Evolutionary conservation across 495 filamentous ascomycete species (phyloP).

Genomic region (Chaetomium tenue): DNA sequence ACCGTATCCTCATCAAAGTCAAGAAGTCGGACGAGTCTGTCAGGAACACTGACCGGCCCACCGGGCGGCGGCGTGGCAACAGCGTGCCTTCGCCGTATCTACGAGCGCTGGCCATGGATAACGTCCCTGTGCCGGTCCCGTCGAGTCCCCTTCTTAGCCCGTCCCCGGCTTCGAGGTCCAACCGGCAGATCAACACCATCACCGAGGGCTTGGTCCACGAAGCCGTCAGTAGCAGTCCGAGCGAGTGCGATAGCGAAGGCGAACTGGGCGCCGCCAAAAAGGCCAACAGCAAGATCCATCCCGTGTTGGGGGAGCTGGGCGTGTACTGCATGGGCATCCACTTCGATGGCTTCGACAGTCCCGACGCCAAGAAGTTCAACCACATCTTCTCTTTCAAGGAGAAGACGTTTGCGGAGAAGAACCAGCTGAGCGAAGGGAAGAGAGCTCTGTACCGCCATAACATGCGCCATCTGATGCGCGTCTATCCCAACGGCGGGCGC

Average conservation of each 20-base stretch:
- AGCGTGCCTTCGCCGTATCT: constrained; percentile 76
- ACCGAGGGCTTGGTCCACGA: constrained; percentile 53
- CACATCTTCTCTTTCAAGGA: constrained; percentile 94
- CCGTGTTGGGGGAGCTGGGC: constrained; percentile 77
- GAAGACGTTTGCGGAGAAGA: constrained; percentile 73
- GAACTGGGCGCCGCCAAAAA: constrained; percentile 57
- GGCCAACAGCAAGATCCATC: constrained; percentile 81
- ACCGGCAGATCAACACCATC: constrained; percentile 47
- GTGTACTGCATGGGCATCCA: constrained; percentile 88
- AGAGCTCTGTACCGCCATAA: constrained; percentile 81
- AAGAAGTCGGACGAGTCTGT: constrained; percentile 59
- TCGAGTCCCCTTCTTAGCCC: constrained; percentile 55
- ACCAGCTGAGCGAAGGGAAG: constrained; percentile 68
- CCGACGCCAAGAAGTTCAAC: constrained; percentile 79
- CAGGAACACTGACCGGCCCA: constrained; percentile 36
- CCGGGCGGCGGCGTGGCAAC: constrained; percentile 64
- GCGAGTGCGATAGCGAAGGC: constrained; percentile 57
- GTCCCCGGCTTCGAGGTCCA: constrained; percentile 37
- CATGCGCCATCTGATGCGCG: constrained; percentile 83
- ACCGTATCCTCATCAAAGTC: constrained; percentile 88
- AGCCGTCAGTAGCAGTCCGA: constrained; percentile 52
- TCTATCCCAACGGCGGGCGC: constrained; percentile 81
- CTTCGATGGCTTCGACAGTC: constrained; percentile 67
- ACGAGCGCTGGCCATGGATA: constrained; percentile 57
- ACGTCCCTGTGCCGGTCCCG: constrained; percentile 49